Conservation (phyloP, 2,329 filamentous ascomycete species). For the Beauveria varroae region DNA sequence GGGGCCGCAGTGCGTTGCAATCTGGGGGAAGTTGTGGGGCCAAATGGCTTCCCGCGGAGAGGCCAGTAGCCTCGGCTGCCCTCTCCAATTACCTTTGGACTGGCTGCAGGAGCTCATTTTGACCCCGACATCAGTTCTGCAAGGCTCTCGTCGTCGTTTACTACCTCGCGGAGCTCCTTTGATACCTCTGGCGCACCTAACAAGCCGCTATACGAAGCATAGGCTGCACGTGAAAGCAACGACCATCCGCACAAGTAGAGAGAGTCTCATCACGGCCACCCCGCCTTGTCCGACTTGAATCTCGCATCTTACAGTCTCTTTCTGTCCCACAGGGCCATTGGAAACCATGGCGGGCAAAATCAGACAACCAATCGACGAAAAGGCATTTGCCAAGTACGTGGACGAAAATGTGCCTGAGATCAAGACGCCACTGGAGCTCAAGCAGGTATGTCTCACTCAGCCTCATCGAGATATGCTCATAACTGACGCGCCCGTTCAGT, state of each 20-base stretch:
- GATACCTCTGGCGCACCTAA: neutral
- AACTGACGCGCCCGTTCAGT: slow-evolving; percentile 46
- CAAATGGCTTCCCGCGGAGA: neutral
- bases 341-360: slow-evolving; percentile 71
- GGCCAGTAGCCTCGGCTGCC: neutral
- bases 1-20: too few relatives aligned
- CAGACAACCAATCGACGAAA: slow-evolving; percentile 82
- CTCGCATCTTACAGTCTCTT: neutral
- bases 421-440: slow-evolving; percentile 73
- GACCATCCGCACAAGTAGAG: neutral
- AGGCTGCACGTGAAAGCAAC: neutral
- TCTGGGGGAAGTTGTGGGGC: neutral
- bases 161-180: neutral
- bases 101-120: neutral
- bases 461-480: neutral
- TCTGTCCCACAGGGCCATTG: neutral
- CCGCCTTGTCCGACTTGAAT: neutral
- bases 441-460: slow-evolving; percentile 56
- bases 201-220: neutral
- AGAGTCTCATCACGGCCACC: neutral
- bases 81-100: neutral
- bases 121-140: neutral
- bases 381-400: slow-evolving; percentile 73
- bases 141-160: neutral
- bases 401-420: slow-evolving; percentile 73